Evolutionary conservation across 345 rosid species (phyloP).

Genomic region (Hypericum androsaemum): DNA sequence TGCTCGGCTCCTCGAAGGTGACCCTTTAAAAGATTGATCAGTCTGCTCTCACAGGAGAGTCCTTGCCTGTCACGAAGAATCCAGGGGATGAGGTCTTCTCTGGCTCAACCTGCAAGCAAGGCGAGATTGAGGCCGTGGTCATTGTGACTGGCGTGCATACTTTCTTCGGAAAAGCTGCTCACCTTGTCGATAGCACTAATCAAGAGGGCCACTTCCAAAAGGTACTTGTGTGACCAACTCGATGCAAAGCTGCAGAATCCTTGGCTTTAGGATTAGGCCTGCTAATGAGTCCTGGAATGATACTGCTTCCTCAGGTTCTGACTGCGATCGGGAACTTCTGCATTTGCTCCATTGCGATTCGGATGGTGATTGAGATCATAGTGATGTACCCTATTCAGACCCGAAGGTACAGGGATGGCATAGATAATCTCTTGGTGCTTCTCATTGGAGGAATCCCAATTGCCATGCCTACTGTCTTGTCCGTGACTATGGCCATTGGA

Average conservation of each 20-base stretch:
- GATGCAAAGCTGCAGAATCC: not conserved
- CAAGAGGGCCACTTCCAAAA: slow-evolving; percentile 78
- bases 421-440: slow-evolving; percentile 72
- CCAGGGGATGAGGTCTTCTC: slow-evolving; percentile 73
- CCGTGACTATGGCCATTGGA: slow-evolving; percentile 84
- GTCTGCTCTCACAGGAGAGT: slow-evolving; percentile 76
- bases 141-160: slow-evolving; percentile 81
- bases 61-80: slow-evolving; percentile 60
- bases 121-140: slow-evolving; percentile 79
- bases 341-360: slow-evolving; percentile 58
- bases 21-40: slow-evolving; percentile 74
- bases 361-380: slow-evolving; percentile 53
- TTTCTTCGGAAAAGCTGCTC: slow-evolving; percentile 89
- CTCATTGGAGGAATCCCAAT: slow-evolving; percentile 87
- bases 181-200: slow-evolving; percentile 71
- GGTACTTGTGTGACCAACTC: slow-evolving; percentile 13
- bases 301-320: slow-evolving; percentile 38
- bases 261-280: not conserved
- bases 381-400: slow-evolving; percentile 79
- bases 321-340: slow-evolving; percentile 89
- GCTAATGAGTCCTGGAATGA: not conserved
- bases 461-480: slow-evolving; percentile 86
- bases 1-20: slow-evolving; percentile 79
- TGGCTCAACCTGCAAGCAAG: slow-evolving; percentile 84
- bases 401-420: slow-evolving; percentile 55